Evolutionary conservation across 371 early-diverging fungal species (phyloP), one percentile per base, ranked within the genome.

Genomic region (Basidiobolus meristosporus): DNA sequence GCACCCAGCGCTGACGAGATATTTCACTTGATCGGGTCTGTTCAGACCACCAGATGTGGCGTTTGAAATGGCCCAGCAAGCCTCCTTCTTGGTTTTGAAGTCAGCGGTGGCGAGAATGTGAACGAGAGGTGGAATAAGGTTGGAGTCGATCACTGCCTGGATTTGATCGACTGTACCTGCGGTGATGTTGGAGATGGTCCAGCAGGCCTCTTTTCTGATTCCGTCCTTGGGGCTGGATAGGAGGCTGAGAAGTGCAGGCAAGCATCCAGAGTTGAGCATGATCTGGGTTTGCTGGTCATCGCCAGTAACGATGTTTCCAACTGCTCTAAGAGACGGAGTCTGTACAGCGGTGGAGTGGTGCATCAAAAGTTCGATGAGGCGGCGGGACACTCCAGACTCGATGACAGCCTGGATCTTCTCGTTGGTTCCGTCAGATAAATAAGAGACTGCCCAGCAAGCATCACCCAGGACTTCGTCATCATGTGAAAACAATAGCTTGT

Each of bases 131-230:
- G 91, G 91, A 44, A 98, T 77, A 38, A 99, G 66, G 54, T 84
- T 89, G 51, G 79, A 77, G 38, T 98, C 89, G 51, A 99, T 88
- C 21, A 98, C 85, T 26, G 71, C 73, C 56, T 91, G 82, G 54
- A 98, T 91, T 58, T 99, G 98, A 7, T 57, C 57, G n/a, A 77
- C 64, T 44, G 79, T 91, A 31, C 99, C 99, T 11, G 98, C 98
- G n/a, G 99, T 96, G 54, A 99, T 90, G 66, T 99, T 99, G 19
- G 97, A 97, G 38, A 99, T 82, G 7, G 98, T 92, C 99, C 99
- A 99, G 72, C 99, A 98, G n/a, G 98, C 95, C 61, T 99, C 99
- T 66, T 98, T 99, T 50, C 91, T 82, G 45, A 98, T 87, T 23
- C 80, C 82, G 43, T 95, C 90, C 60, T 86, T 86, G 38, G 86